phyloP scores from a whole-genome alignment of 345 rosid species.

The Populus euphratica region DNA sequence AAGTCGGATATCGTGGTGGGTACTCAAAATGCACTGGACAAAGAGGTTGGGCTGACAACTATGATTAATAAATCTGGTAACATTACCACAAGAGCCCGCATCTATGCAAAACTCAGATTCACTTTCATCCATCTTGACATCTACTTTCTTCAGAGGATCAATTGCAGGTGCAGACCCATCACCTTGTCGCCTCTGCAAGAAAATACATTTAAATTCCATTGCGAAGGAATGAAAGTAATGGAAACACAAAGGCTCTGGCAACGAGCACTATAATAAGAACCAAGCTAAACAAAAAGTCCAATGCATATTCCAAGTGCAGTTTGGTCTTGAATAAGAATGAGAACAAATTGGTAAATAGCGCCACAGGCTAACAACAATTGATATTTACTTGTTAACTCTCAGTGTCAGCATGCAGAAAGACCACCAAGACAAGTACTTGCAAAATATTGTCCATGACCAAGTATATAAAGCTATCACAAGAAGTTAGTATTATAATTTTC shows the following conservation, averaged over 20 bases:
- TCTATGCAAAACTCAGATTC: constrained; percentile 28
- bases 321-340: not conserved
- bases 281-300: not conserved
- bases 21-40: constrained; percentile 26
- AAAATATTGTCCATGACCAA: not conserved
- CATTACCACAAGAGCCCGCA: constrained; percentile 21
- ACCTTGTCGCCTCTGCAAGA: constrained; percentile 26
- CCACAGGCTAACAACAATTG: not conserved
- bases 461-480: constrained; percentile 3
- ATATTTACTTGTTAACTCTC: not conserved
- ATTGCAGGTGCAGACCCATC: constrained; percentile 1
- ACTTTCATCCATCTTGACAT: constrained; percentile 8
- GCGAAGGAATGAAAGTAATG: not conserved
- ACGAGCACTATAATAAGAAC: not conserved
- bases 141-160: not conserved
- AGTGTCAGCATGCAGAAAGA: not conserved
- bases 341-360: not conserved
- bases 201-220: constrained; percentile 4
- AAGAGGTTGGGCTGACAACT: constrained; percentile 26
- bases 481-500: not conserved
- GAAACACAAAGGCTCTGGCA: not conserved
- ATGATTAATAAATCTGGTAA: constrained; percentile 31
- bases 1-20: constrained; percentile 24
- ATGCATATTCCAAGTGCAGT: not conserved
- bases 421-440: not conserved